phyloP scores from a whole-genome alignment of 305 asterid genomes.

The Fraxinus sp. region DNA sequence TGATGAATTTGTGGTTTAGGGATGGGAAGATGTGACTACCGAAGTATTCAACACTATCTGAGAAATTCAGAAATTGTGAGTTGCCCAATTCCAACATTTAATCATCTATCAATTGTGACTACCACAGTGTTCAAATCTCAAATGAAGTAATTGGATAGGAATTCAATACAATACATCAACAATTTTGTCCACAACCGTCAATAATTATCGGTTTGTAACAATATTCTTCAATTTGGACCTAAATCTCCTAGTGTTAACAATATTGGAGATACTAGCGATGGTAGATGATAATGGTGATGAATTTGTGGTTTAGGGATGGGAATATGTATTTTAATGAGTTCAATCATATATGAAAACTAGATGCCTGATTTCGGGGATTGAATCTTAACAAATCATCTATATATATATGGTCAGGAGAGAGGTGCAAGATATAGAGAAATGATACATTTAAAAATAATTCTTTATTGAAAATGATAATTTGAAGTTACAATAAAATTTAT shows the following conservation, averaged over 20 bases:
- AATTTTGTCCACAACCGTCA: background rate
- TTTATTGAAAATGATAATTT: background rate
- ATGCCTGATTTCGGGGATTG: background rate
- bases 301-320: background rate
- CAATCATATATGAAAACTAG: background rate
- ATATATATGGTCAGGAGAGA: background rate
- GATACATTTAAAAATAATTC: background rate
- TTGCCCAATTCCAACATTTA: too few species aligned
- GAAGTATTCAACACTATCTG: background rate
- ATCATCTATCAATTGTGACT: background rate
- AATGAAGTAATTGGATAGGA: background rate
- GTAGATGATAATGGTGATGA: too few species aligned
- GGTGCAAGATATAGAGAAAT: background rate
- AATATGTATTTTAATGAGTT: background rate
- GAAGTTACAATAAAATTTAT: background rate
- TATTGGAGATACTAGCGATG: too few species aligned
- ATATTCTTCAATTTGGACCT: background rate
- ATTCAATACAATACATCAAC: background rate
- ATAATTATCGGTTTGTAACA: background rate
- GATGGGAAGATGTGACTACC: background rate
- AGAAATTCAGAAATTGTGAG: background rate
- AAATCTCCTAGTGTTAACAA: background rate
- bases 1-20: background rate
- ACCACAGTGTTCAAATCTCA: background rate
- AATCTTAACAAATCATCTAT: background rate